These are phyloP conservation scores for Symbiodinium natans DNA, from an alignment of 73 alveolate genomes.

Conservation along the genomic window DNA sequence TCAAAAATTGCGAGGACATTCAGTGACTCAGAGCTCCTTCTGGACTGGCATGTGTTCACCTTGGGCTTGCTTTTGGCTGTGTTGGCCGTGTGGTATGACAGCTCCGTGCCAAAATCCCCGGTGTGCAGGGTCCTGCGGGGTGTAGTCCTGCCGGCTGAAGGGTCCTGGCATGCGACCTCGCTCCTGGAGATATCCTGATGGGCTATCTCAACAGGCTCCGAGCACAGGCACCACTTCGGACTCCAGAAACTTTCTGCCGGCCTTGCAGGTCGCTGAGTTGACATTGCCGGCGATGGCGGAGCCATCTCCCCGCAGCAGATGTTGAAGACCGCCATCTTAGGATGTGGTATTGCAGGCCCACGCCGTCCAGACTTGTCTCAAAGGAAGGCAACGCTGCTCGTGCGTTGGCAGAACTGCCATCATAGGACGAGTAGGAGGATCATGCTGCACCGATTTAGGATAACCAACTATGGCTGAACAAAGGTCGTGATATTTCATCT, in stretches of 20 bases:
- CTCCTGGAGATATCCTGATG: not conserved
- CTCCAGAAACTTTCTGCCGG: not conserved
- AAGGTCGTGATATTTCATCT: too few species aligned
- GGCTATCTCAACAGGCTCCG: not conserved
- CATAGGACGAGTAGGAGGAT: not conserved
- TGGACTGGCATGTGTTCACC: constrained; percentile 1
- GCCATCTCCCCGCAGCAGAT: not conserved
- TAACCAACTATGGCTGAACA: too few species aligned
- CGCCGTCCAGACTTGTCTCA: not conserved
- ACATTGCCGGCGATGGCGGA: not conserved
- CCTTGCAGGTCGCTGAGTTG: not conserved
- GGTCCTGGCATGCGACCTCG: not conserved
- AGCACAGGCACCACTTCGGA: constrained; percentile 26
- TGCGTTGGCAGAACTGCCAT: not conserved
- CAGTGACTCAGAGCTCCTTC: not conserved
- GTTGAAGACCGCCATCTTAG: not conserved
- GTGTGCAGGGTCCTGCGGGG: not conserved
- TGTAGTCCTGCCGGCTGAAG: not conserved
- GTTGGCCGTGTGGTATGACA: not conserved
- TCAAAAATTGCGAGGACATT: not conserved
- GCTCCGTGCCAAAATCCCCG: not conserved
- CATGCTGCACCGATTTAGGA: not conserved
- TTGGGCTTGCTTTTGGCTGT: not conserved
- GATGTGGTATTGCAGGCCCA: not conserved
- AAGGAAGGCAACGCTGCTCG: not conserved